These are phyloP conservation scores for Biscogniauxia sp. DNA, from an alignment of 2,329 filamentous ascomycete genomes.

Conservation along the genomic window DNA sequence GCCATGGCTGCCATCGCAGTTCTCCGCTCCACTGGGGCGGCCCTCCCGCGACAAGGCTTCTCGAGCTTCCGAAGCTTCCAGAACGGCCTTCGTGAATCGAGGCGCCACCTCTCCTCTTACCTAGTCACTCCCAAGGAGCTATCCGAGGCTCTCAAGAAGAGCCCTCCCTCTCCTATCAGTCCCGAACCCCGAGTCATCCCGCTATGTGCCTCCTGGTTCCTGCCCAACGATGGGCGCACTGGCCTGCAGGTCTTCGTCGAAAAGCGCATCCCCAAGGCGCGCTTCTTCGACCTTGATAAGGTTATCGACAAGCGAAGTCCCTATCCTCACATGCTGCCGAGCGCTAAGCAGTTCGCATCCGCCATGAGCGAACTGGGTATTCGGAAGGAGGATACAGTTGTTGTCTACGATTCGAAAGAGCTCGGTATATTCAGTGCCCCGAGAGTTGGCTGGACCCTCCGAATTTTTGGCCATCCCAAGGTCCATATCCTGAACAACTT, in stretches of 20 bases:
- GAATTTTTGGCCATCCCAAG: conserved; percentile 81
- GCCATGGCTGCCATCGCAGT: conserved; percentile 44
- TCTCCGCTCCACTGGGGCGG: conserved; percentile 41
- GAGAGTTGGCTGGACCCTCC: conserved; percentile 89
- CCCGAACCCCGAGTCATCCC: conserved; percentile 82
- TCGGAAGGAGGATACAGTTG: conserved; percentile 79
- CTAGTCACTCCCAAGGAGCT: conserved; percentile 84
- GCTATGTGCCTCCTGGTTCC: conserved; percentile 91
- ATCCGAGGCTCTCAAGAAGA: conserved; percentile 75
- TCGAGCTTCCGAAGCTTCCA: conserved; percentile 33
- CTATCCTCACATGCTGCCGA: conserved; percentile 96
- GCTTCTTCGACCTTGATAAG: conserved; percentile 95
- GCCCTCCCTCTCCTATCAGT: conserved; percentile 74
- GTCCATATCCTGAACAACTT: conserved; percentile 97
- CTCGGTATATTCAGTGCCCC: conserved; percentile 93
- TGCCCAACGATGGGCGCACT: conserved; percentile 84
- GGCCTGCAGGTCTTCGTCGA: conserved; percentile 79
- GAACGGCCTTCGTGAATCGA: conserved; percentile 37
- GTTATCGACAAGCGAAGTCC: conserved; percentile 83
- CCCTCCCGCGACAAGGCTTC: conserved; percentile 36
- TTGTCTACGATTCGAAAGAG: conserved; percentile 92
- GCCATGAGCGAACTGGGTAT: conserved; percentile 91
- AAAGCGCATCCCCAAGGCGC: conserved; percentile 80
- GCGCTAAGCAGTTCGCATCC: conserved; percentile 73
- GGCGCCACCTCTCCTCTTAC: conserved; percentile 70